These are phyloP conservation scores for Starmerella ratchasimensis DNA, from an alignment of 805 yeast genomes.

Conservation along the genomic window DNA sequence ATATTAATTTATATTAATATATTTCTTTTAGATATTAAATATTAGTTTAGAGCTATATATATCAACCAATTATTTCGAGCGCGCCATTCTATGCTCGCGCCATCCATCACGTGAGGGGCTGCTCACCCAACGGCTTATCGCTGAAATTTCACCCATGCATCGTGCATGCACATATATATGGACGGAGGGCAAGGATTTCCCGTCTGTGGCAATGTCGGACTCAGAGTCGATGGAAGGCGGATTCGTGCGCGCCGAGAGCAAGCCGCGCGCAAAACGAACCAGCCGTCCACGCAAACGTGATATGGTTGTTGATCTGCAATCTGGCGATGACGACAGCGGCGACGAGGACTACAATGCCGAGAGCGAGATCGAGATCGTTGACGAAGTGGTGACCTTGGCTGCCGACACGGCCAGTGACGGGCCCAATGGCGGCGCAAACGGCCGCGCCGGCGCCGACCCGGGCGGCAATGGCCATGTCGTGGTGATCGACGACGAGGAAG, in stretches of 20 bases:
- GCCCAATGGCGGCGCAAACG: not conserved
- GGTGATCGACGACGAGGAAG: not conserved
- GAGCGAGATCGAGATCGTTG: constrained; percentile 2
- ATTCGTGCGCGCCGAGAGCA: constrained; percentile 2
- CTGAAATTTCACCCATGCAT: no score
- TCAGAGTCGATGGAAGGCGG: constrained; percentile 10
- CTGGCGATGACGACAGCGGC: constrained; percentile 5
- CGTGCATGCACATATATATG: no score
- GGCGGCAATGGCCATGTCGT: not conserved
- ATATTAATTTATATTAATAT: no score
- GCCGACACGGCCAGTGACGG: not conserved
- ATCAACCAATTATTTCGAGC: no score
- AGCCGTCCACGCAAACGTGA: not conserved
- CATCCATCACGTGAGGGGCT: no score
- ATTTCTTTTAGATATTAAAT: no score
- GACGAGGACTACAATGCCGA: constrained; percentile 6
- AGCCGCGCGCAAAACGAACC: not conserved
- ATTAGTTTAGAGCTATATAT: no score
- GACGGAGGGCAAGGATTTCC: no score
- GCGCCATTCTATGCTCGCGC: no score
- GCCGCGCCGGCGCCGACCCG: not conserved
- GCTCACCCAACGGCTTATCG: no score
- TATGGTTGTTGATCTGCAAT: constrained; percentile 3
- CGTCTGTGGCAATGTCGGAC: constrained; percentile 5
- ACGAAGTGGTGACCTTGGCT: not conserved